A percentile compares a stretch with the other conserved stretches of the same genome.
Conservation (phyloP, 2,329 filamentous ascomycete species). For the Pseudogymnoascus sp. region DNA sequence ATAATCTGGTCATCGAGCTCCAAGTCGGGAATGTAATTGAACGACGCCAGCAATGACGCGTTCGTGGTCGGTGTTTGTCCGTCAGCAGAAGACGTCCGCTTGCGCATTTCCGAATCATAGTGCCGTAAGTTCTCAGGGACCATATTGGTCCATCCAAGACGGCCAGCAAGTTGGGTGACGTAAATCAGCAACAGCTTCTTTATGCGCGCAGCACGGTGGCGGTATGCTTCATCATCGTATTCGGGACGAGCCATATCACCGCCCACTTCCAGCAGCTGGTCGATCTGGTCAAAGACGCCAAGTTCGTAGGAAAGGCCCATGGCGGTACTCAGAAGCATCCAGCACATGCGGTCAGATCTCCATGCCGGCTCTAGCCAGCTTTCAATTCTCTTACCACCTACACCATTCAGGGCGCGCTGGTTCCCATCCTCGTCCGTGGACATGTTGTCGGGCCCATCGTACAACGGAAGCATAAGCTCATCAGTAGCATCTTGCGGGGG, state of each 20-base stretch:
- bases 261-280: conserved; percentile 54
- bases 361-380: conserved; percentile 96
- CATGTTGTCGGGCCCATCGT: conserved; percentile 37
- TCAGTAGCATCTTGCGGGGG: conserved; percentile 70
- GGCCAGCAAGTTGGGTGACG: conserved; percentile 84
- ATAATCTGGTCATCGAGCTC: conserved; percentile 62
- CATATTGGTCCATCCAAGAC: conserved; percentile 90
- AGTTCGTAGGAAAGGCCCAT: conserved; percentile 87
- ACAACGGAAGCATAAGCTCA: conserved; percentile 54
- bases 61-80: conserved; percentile 53
- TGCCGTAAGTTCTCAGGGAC: conserved; percentile 60
- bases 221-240: conserved; percentile 67
- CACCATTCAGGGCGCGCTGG: conserved; percentile 41
- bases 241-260: conserved; percentile 52
- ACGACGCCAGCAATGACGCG: conserved; percentile 45
- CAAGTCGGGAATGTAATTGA: conserved; percentile 59
- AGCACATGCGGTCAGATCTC: conserved; percentile 91
- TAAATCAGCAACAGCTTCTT: conserved; percentile 85
- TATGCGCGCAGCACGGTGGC: conserved; percentile 70
- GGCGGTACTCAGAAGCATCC: conserved; percentile 91
- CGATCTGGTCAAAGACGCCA: conserved; percentile 88
- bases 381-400: conserved; percentile 78
- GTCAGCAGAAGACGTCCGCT: conserved; percentile 35
- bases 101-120: conserved; percentile 42
- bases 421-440: conserved; percentile 37